Conservation (phyloP, 805 yeast species). For the Alloascoidea africana region DNA sequence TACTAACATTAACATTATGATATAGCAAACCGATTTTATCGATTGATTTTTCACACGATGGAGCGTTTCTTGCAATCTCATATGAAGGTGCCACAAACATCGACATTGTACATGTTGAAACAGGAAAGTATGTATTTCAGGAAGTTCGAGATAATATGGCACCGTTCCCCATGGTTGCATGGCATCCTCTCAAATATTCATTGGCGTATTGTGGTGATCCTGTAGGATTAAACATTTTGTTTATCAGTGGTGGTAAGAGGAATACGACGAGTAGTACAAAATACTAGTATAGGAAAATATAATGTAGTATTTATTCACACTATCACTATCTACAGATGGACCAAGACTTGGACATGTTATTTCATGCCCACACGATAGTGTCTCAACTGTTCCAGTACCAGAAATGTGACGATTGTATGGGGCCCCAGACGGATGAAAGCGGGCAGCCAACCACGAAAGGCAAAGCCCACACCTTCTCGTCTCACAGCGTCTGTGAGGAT, state of each 20-base stretch:
- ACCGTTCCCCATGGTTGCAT: conserved; percentile 15
- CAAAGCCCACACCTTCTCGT: conserved; percentile 60
- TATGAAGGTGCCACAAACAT: conserved; percentile 26
- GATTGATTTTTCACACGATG: conserved; percentile 28
- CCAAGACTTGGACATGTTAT: too few species aligned
- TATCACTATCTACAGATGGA: too few species aligned
- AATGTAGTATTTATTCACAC: too few species aligned
- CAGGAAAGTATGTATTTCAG: conserved; percentile 12
- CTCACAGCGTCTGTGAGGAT: conserved; percentile 41
- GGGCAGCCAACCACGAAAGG: conserved; percentile 88
- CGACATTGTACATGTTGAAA: conserved; percentile 22
- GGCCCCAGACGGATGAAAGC: conserved; percentile 80
- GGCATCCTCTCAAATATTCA: conserved; percentile 16
- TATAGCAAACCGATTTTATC: conserved; percentile 24
- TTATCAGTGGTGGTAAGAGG: neutral
- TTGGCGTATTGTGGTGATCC: conserved; percentile 16
- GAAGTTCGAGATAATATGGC: conserved; percentile 10
- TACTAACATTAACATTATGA: conserved; percentile 3
- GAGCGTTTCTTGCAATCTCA: conserved; percentile 27
- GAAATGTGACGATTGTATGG: neutral
- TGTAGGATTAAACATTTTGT: conserved; percentile 9
- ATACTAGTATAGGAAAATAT: too few species aligned
- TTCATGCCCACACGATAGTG: neutral
- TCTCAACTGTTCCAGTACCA: neutral
- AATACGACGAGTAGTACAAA: neutral